A percentile compares a stretch with the other conserved stretches of the same genome.
These are phyloP conservation scores for Phlebopus sp. DNA, from an alignment of 1,284 basidiomycete genomes.

Conservation along the genomic window DNA sequence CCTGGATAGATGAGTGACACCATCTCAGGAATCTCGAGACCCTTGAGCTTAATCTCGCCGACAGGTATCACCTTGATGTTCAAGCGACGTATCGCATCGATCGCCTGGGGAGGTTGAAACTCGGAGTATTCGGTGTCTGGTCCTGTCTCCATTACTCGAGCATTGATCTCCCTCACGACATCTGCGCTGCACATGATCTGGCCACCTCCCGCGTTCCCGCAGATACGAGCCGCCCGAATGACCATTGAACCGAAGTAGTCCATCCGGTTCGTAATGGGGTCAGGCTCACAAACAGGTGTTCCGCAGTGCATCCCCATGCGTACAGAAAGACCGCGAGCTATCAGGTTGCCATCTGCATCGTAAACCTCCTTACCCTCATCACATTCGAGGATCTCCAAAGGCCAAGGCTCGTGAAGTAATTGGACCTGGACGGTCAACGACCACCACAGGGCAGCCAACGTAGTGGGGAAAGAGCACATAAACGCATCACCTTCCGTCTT, in stretches of 20 bases:
- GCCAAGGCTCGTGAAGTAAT: constrained; percentile 89
- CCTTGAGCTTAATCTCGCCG: constrained; percentile 93
- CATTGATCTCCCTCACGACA: constrained; percentile 81
- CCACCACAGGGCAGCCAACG: constrained; percentile 89
- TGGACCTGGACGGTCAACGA: constrained; percentile 87
- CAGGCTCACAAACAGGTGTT: constrained; percentile 85
- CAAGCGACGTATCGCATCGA: constrained; percentile 74
- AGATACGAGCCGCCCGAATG: constrained; percentile 88
- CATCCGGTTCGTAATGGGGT: constrained; percentile 95
- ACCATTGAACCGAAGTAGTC: constrained; percentile 96
- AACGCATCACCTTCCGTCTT: constrained; percentile 99
- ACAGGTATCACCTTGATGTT: constrained; percentile 75
- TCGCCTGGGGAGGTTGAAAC: constrained; percentile 51
- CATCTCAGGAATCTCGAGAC: constrained; percentile 86
- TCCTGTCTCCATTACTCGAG: constrained; percentile 54
- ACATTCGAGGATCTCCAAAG: constrained; percentile 89
- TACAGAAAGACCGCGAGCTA: constrained; percentile 89
- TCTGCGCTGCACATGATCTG: constrained; percentile 94
- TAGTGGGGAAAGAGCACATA: constrained; percentile 96
- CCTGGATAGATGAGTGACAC: constrained; percentile 85
- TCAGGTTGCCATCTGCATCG: constrained; percentile 67
- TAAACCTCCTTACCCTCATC: constrained; percentile 86
- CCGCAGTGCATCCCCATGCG: constrained; percentile 99
- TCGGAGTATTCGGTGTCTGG: constrained; percentile 57
- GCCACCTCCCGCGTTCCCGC: constrained; percentile 83